phyloP scores from a whole-genome alignment of 2,329 filamentous ascomycete genomes.

The Nannizziopsis barbatae region DNA sequence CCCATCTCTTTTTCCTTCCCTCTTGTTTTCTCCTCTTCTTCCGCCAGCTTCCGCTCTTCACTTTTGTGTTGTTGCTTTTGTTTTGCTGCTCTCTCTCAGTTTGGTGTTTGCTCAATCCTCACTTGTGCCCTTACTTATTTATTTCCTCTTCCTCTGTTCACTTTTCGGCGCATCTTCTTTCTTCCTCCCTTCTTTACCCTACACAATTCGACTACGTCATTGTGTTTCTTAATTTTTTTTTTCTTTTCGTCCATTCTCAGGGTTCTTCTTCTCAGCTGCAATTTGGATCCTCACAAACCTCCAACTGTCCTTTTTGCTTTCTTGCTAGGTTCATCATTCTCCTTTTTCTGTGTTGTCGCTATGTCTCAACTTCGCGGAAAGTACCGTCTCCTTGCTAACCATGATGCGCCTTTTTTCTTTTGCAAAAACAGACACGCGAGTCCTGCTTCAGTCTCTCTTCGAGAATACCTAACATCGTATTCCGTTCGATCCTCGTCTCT shows the following conservation, averaged over 20 bases:
- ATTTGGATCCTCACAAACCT: conserved; percentile 3
- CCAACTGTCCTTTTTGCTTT: conserved; percentile 12
- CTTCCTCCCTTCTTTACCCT: conserved; percentile 1
- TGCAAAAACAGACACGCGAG: conserved; percentile 11
- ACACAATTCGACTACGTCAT: conserved; percentile 5
- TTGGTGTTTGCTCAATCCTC: neutral
- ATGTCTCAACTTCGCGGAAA: neutral
- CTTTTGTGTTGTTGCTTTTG: neutral
- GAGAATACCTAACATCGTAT: conserved; percentile 19
- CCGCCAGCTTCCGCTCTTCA: neutral
- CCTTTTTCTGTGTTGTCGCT: conserved; percentile 8
- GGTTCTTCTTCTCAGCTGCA: conserved; percentile 49
- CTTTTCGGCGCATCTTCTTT: conserved; percentile 10
- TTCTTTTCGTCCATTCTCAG: too few species aligned
- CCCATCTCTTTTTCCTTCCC: neutral
- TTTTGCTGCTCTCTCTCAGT: neutral
- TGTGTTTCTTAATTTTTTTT: conserved; percentile 9
- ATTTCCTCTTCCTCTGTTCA: conserved; percentile 6
- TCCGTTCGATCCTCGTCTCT: conserved; percentile 29
- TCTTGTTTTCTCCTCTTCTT: neutral
- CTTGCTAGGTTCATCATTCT: conserved; percentile 14
- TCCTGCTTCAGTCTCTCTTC: conserved; percentile 11
- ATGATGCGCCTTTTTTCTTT: conserved; percentile 16
- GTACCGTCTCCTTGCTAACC: conserved; percentile 17
- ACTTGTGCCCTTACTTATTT: conserved; percentile 6